Evolutionary conservation across 768 basidiomycete species (phyloP).

Genomic region (Crepidotus variabilis): DNA sequence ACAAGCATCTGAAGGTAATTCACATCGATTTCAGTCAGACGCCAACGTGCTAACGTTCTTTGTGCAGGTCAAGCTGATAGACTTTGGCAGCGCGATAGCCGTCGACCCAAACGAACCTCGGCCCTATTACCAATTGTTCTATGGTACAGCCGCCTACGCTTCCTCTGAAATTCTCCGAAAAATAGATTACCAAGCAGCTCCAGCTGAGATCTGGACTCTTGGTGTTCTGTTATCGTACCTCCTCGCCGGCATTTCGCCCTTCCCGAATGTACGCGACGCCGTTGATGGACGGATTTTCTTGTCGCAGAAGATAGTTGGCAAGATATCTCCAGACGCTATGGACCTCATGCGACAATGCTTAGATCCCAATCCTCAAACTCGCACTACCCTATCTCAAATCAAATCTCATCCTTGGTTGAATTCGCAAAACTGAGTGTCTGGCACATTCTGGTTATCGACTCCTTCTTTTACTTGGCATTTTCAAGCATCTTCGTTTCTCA

Average conservation of each 20-base stretch:
- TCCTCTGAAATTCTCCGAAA: constrained; percentile 91
- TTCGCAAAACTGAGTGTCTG: background rate
- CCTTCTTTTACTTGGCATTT: background rate
- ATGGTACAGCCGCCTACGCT: constrained; percentile 94
- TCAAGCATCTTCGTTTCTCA: background rate
- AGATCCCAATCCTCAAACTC: constrained; percentile 74
- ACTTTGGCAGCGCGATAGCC: constrained; percentile 88
- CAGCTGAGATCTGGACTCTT: constrained; percentile 95
- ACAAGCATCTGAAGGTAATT: constrained; percentile 63
- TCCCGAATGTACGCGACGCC: constrained; percentile 83
- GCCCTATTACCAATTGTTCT: constrained; percentile 76
- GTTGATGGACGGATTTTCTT: constrained; percentile 60
- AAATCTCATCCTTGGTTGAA: constrained; percentile 80
- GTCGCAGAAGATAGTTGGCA: constrained; percentile 32
- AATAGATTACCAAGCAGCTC: constrained; percentile 85
- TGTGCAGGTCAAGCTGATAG: constrained; percentile 84
- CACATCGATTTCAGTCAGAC: background rate
- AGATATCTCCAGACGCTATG: constrained; percentile 46
- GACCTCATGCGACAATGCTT: constrained; percentile 75
- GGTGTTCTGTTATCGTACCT: constrained; percentile 94
- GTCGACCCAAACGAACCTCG: constrained; percentile 59
- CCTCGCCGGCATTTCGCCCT: constrained; percentile 89
- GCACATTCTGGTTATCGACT: background rate
- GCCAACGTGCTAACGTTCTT: constrained; percentile 1
- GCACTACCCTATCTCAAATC: constrained; percentile 81